Conservation (phyloP, 2,329 filamentous ascomycete genomes). For the Cladosporium sp. region DNA sequence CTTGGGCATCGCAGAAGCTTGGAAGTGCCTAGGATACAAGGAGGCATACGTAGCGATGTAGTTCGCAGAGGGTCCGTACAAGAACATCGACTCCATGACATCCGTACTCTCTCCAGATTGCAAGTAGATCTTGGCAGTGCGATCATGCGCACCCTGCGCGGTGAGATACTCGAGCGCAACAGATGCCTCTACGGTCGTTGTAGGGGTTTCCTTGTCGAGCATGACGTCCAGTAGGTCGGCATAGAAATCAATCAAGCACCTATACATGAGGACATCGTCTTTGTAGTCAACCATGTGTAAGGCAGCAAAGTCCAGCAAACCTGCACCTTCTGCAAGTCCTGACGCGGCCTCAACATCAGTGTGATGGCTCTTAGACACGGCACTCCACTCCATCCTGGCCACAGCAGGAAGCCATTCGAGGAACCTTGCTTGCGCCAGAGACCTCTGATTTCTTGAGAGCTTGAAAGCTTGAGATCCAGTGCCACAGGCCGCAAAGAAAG, state of each 20-base stretch:
- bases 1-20: conserved; percentile 48
- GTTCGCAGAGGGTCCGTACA: conserved; percentile 57
- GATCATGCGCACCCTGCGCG: conserved; percentile 52
- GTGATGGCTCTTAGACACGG: conserved; percentile 54
- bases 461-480: conserved; percentile 41
- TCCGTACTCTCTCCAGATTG: conserved; percentile 50
- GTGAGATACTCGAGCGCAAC: conserved; percentile 55
- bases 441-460: conserved; percentile 55
- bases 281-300: conserved; percentile 58
- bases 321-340: conserved; percentile 37
- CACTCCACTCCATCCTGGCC: conserved; percentile 57
- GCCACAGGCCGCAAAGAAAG: conserved; percentile 59
- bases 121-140: conserved; percentile 54
- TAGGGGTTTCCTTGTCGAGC: conserved; percentile 22
- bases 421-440: conserved; percentile 62
- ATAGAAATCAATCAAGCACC: conserved; percentile 61
- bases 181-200: conserved; percentile 19
- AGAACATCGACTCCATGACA: conserved; percentile 55
- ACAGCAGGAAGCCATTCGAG: conserved; percentile 60
- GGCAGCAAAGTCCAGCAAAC: conserved; percentile 58
- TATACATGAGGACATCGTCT: conserved; percentile 62
- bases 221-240: conserved; percentile 52
- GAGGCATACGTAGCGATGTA: conserved; percentile 61
- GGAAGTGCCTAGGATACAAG: conserved; percentile 57
- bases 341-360: conserved; percentile 53